Base-by-base conservation (phyloP, 495 filamentous ascomycete genomes). In the Trichoderma parareesei region DNA sequence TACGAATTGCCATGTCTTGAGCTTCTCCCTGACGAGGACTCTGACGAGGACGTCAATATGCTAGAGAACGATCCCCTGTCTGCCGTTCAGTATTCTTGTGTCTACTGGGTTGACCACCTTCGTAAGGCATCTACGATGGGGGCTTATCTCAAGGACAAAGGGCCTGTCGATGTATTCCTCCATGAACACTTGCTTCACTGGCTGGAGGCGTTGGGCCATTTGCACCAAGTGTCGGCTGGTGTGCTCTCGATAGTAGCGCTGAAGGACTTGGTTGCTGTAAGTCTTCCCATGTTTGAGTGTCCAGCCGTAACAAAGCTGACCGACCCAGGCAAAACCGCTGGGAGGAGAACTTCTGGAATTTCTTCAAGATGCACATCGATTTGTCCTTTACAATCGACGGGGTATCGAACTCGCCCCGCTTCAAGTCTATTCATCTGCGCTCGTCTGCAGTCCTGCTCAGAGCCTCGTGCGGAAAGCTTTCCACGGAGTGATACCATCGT, bases 361-460 rank as follows among this genome's bases (percentile, higher is more conserved):
- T n/a, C 20, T 70, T n/a, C 16, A 62, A 62, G 69, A 71, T 48
- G 41, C 63, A 7, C 38, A 10, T n/a, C 49, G 65, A 13, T 71
- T 71, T 55, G 60, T 65, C 49, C 60, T 66, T 4, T 43, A 60
- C n/a, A 49, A 67, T 55, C 43, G 18, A 64, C 57, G 20, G n/a
- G 46, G 61, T 27, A 68, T 71, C 38, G 55, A 65, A 38, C 65
- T 57, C 14, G 63, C 60, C 27, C 70, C 68, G 35, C 64, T 71
- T 4, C 68, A 71, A 44, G 57, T 57, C 9, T 71, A 71, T 48
- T 53, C 38, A 20, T 69, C 68, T 10, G 70, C 68, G 9, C 64
- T 71, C 5, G 43, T 69, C 14, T 69, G 69, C 44, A 69, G 68
- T 61, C 70, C 66, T 4, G 16, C 5, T 1, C 42, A 40, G 1